Percentiles rank a stretch among this genome's conserved stretches.
phyloP scores from a whole-genome alignment of 148 eudicot genomes.

The Limonium bicolor region DNA sequence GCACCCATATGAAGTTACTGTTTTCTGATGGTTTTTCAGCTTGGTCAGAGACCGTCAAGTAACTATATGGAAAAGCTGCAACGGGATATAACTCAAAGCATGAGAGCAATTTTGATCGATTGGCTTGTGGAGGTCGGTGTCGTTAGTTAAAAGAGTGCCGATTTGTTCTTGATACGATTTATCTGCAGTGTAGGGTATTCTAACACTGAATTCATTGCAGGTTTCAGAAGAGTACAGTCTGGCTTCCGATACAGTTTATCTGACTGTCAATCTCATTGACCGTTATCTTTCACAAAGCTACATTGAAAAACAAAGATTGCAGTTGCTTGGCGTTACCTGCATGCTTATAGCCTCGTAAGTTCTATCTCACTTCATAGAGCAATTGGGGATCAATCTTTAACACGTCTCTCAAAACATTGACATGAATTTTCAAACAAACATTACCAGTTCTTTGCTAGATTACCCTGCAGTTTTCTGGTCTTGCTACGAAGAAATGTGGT shows the following conservation, averaged over 20 bases:
- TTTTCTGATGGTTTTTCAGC: constrained; percentile 26
- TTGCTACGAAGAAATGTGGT: too few relatives aligned
- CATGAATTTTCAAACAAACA: too few relatives aligned
- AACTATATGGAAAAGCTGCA: constrained; percentile 74
- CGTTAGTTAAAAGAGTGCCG: too few relatives aligned
- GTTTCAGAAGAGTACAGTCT: constrained; percentile 77
- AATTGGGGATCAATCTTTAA: too few relatives aligned
- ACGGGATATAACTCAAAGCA: constrained; percentile 46
- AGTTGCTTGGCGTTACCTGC: constrained; percentile 85
- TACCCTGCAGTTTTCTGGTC: too few relatives aligned
- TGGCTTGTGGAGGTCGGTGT: constrained; percentile 89
- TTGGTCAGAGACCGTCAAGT: constrained; percentile 36
- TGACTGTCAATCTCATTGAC: constrained; percentile 75
- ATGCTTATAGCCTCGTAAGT: constrained; percentile 98
- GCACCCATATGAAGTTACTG: background rate
- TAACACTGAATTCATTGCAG: too few relatives aligned
- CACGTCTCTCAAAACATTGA: too few relatives aligned
- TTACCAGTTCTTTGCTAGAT: too few relatives aligned
- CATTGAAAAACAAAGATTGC: constrained; percentile 73
- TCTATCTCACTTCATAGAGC: too few relatives aligned
- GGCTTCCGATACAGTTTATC: constrained; percentile 85
- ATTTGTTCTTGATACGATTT: too few relatives aligned
- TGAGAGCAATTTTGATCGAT: constrained; percentile 77
- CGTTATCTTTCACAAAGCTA: constrained; percentile 56
- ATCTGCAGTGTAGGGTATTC: too few relatives aligned